Percentiles rank a stretch among this genome's conserved stretches.
Conservation (phyloP, 1,284 basidiomycete species). For the Melampsora abietis-canadensis region DNA sequence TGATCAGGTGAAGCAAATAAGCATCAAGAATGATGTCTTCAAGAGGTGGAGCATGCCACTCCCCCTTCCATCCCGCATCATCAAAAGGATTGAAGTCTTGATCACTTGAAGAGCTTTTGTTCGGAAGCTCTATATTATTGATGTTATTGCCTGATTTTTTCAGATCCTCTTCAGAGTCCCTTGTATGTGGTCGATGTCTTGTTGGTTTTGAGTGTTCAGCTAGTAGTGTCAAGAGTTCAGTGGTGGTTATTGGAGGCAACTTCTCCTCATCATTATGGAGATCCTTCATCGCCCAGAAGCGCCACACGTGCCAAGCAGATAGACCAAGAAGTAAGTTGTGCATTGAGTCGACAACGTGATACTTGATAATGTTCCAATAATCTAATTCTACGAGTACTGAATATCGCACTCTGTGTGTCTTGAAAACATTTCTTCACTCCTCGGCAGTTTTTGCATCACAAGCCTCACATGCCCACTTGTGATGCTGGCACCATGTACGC, state of each 20-base stretch:
- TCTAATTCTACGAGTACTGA: background rate
- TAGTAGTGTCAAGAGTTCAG: background rate
- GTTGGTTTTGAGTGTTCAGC: background rate
- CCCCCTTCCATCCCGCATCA: constrained; percentile 14
- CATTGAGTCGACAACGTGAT: constrained; percentile 10
- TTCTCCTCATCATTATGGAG: background rate
- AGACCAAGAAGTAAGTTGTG: constrained; percentile 26
- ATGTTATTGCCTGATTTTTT: background rate
- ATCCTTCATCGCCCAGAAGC: constrained; percentile 29
- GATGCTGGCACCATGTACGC: background rate
- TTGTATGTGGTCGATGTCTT: background rate
- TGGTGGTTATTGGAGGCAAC: background rate
- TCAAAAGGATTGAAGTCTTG: background rate
- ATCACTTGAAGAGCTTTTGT: constrained; percentile 8
- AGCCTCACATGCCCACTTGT: background rate
- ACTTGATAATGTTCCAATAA: background rate
- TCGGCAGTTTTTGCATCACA: background rate
- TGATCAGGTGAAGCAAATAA: background rate
- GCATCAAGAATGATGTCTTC: constrained; percentile 3
- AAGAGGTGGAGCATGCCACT: background rate
- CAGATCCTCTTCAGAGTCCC: background rate
- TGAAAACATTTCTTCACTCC: background rate
- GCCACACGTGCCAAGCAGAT: constrained; percentile 12
- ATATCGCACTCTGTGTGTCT: background rate
- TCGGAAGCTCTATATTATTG: constrained; percentile 3